Evolutionary conservation across 352 stramenopile genomes (phyloP).

Genomic region (Pythium grandisporangium): DNA sequence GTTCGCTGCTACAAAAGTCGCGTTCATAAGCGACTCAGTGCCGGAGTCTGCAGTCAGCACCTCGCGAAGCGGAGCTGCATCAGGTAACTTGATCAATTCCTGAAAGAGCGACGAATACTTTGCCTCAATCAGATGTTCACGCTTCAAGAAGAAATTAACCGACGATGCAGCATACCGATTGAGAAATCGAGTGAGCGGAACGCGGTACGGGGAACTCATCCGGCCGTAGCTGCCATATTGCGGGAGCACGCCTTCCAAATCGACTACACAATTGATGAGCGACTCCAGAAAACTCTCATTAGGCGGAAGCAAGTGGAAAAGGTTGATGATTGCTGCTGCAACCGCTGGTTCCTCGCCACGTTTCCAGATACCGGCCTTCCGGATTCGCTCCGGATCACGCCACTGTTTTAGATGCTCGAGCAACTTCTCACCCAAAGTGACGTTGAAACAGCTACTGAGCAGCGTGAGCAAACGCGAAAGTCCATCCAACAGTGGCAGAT

Average conservation of each 20-base stretch:
- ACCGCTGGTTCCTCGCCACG: slow-evolving; percentile 92
- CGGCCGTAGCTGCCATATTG: slow-evolving; percentile 87
- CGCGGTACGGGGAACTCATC: slow-evolving; percentile 88
- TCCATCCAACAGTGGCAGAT: slow-evolving; percentile 90
- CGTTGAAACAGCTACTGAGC: slow-evolving; percentile 96
- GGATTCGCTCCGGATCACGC: slow-evolving; percentile 84
- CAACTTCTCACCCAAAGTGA: slow-evolving; percentile 96
- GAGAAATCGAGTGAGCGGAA: slow-evolving; percentile 89
- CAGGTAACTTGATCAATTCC: slow-evolving; percentile 88
- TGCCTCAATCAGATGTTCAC: slow-evolving; percentile 66
- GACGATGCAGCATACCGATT: slow-evolving; percentile 86
- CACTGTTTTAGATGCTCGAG: slow-evolving; percentile 95
- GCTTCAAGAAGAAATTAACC: slow-evolving; percentile 85
- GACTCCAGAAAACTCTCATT: slow-evolving; percentile 93
- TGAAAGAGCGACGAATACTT: slow-evolving; percentile 93
- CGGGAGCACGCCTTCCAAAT: slow-evolving; percentile 89
- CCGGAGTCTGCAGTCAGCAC: slow-evolving; percentile 85
- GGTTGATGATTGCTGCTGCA: slow-evolving; percentile 91
- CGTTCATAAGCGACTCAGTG: slow-evolving; percentile 85
- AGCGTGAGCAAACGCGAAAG: slow-evolving; percentile 90
- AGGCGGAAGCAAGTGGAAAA: slow-evolving; percentile 94
- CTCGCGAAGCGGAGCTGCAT: slow-evolving; percentile 79
- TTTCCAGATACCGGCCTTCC: slow-evolving; percentile 90
- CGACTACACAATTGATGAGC: slow-evolving; percentile 92
- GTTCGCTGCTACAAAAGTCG: slow-evolving; percentile 84